These are phyloP conservation scores for Rosellinia necatrix DNA, from an alignment of 2,329 filamentous ascomycete genomes.

Conservation along the genomic window DNA sequence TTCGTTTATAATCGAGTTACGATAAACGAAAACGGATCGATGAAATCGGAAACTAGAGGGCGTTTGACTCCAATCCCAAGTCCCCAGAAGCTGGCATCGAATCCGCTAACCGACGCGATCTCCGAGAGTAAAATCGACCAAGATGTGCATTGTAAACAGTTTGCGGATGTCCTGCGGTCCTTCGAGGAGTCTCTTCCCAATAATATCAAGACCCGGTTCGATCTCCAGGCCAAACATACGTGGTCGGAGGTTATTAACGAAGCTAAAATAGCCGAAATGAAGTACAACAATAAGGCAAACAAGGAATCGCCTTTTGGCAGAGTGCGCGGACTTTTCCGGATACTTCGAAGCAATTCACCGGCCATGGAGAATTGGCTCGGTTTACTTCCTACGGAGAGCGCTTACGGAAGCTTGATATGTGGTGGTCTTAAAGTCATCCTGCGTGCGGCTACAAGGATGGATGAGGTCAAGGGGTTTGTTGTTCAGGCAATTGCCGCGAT, in stretches of 20 bases:
- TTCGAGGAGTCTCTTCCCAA: conserved; percentile 21
- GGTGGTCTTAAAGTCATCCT: conserved; percentile 21
- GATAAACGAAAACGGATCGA: background rate
- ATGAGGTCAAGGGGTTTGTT: conserved; percentile 21
- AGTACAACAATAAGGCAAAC: conserved; percentile 17
- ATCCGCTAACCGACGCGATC: background rate
- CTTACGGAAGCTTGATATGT: conserved; percentile 22
- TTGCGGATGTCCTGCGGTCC: conserved; percentile 11
- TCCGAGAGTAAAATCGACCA: background rate
- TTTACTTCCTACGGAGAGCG: conserved; percentile 14
- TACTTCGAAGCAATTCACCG: conserved; percentile 17
- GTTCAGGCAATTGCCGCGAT: conserved; percentile 17
- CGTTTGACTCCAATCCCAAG: too few relatives aligned
- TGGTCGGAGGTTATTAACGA: conserved; percentile 21
- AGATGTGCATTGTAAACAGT: conserved; percentile 19
- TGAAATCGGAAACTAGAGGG: background rate
- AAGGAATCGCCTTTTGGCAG: conserved; percentile 17
- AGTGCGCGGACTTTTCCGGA: conserved; percentile 15
- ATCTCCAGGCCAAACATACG: conserved; percentile 12
- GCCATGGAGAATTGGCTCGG: conserved; percentile 12
- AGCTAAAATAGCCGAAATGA: conserved; percentile 17
- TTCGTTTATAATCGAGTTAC: conserved; percentile 19
- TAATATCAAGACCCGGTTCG: conserved; percentile 21
- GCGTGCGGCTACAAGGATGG: conserved; percentile 21
- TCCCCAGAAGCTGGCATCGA: background rate